Evolutionary conservation across 768 basidiomycete species (phyloP), one percentile per base, ranked within the genome.

Genomic region (Tricholoma sp.): DNA sequence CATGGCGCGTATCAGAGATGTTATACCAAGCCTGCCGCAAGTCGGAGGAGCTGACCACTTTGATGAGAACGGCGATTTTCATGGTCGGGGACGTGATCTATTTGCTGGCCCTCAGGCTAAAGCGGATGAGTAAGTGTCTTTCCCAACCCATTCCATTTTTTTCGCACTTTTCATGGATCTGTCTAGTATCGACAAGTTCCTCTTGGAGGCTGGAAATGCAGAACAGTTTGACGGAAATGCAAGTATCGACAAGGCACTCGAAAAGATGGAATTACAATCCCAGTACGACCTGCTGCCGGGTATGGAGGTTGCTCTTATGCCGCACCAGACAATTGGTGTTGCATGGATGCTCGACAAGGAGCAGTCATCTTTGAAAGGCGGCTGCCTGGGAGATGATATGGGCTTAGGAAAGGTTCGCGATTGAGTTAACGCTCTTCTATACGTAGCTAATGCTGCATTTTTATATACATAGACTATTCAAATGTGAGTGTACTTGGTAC

Each of bases 311-410:
- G 67, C 77, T 0, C 69, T 89, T 34, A 83, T 89, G 83, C 77
- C 88, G 9, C 88, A 89, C 66, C 84, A 89, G 61, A 72, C 78
- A 15, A 80, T 90, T 50, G 80, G 78, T 7, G 81, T 81, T 1
- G 74, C 78, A 4, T 88, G 84, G 81, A 84, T 87, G 83, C 53
- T 81, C 2, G 75, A 80, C 29, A 76, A 77, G 58, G 74, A 85
- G 61, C 61, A 67, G 20, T 70, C 69, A 44, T 33, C 56, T 1
- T 57, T 74, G 11, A 76, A 77, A 62, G 80, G 81, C 6, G 81
- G 81, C 1, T 76, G 76, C 48, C 61, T 83, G 5, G 77, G 73
- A 1, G 81, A 83, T 52, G 80, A 81, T 48, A 80, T 80, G 78
- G 86, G 86, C 53, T 75, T 87, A 10, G 84, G 84, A 32, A 85